Evolutionary conservation across 108 stramenopile genomes (phyloP).

Genomic region (Pseudonitzschia pungens): DNA sequence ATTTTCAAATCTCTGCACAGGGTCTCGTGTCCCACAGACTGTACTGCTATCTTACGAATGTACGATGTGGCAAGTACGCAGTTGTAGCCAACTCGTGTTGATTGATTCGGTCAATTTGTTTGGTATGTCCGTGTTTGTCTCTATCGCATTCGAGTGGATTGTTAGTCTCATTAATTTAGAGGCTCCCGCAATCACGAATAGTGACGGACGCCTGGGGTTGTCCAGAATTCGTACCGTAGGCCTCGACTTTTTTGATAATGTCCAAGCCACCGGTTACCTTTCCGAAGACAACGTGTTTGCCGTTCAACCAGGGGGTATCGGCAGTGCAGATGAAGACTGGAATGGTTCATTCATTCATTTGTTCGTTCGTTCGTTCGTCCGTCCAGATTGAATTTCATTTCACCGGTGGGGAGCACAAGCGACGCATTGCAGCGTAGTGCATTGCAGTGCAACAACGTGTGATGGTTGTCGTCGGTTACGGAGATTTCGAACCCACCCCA

Average conservation of each 20-base stretch:
- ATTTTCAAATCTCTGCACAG: too few relatives aligned
- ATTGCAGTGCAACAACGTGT: not conserved
- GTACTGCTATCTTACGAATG: too few relatives aligned
- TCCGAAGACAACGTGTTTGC: slow-evolving; percentile 95
- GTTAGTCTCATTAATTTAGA: slow-evolving; percentile 4
- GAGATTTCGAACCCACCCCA: too few relatives aligned
- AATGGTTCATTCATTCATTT: not conserved
- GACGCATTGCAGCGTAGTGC: not conserved
- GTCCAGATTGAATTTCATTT: not conserved
- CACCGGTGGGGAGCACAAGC: not conserved
- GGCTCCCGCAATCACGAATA: slow-evolving; percentile 75
- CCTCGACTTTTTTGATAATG: slow-evolving; percentile 84
- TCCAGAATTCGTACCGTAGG: slow-evolving; percentile 69
- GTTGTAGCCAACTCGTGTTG: too few relatives aligned
- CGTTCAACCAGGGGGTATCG: slow-evolving; percentile 94
- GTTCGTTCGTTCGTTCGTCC: not conserved
- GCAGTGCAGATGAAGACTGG: slow-evolving; percentile 95
- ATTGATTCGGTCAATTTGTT: too few relatives aligned
- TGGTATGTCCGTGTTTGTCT: too few relatives aligned
- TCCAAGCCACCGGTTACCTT: slow-evolving; percentile 95
- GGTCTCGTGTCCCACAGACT: too few relatives aligned
- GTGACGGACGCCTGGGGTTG: slow-evolving; percentile 54
- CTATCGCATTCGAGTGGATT: too few relatives aligned
- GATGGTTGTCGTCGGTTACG: too few relatives aligned
- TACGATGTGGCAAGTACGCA: too few relatives aligned